Evolutionary conservation across 139 green algal genomes (phyloP).

Genomic region (Coccomyxa sp.): DNA sequence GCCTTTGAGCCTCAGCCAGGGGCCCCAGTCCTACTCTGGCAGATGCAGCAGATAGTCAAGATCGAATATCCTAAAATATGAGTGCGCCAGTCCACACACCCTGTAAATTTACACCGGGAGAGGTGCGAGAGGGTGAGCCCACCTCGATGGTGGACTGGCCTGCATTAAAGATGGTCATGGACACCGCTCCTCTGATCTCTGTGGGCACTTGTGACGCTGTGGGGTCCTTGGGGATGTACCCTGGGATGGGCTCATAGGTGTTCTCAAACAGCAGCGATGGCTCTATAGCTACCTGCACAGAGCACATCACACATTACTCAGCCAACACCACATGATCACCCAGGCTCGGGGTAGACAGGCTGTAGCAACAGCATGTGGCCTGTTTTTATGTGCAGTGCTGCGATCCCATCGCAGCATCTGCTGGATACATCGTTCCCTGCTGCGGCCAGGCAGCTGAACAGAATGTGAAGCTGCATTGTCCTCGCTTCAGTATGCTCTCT

Average conservation of each 20-base stretch:
- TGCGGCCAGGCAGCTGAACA: too few species aligned
- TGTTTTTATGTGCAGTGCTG: not conserved
- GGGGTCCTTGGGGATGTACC: not conserved
- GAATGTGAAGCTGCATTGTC: not conserved
- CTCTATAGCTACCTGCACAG: not conserved
- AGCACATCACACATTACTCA: too few species aligned
- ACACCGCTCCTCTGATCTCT: not conserved
- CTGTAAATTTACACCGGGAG: not conserved
- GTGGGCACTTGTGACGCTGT: not conserved
- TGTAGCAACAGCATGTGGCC: too few species aligned
- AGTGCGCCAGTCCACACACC: not conserved
- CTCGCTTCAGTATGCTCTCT: not conserved
- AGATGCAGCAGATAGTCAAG: not conserved
- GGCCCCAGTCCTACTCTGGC: not conserved
- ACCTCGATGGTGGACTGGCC: not conserved
- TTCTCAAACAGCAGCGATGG: not conserved
- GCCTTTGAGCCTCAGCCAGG: not conserved
- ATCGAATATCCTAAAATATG: not conserved
- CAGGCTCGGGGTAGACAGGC: too few species aligned
- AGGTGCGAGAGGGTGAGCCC: not conserved
- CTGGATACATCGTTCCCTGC: too few species aligned
- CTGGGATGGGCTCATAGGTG: not conserved
- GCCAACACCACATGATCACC: too few species aligned
- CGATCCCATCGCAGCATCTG: too few species aligned
- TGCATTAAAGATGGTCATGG: not conserved